phyloP scores from a whole-genome alignment of 805 yeast species.

The Saccharomycopsis sp. region DNA sequence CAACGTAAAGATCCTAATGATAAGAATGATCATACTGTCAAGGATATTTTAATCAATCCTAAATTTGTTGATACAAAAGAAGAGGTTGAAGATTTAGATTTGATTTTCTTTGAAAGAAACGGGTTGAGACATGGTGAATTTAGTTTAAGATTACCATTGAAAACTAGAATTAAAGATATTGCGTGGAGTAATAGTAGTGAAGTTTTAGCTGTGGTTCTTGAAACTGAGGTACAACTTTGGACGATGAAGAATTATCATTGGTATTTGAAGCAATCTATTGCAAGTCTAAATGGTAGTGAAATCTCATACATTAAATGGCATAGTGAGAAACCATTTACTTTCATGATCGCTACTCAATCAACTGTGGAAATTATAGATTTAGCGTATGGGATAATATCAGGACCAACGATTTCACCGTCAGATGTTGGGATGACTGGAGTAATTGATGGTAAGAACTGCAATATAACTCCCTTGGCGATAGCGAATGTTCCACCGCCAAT shows the following conservation, averaged over 20 bases:
- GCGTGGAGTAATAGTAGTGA: conserved; percentile 83
- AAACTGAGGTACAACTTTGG: conserved; percentile 75
- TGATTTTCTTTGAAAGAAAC: conserved; percentile 85
- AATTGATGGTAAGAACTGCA: conserved; percentile 64
- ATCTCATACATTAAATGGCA: conserved; percentile 63
- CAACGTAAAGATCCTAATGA: conserved; percentile 42
- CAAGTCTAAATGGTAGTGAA: conserved; percentile 26
- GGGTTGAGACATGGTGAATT: conserved; percentile 91
- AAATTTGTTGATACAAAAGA: conserved; percentile 41
- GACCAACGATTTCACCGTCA: conserved; percentile 59
- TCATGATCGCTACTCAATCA: conserved; percentile 53
- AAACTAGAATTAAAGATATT: conserved; percentile 42
- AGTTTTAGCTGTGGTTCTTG: conserved; percentile 60
- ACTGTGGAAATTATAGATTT: conserved; percentile 61
- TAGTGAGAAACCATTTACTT: conserved; percentile 76
- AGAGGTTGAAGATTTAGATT: conserved; percentile 33
- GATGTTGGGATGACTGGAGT: conserved; percentile 79
- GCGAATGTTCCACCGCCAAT: conserved; percentile 97
- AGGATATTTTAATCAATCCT: conserved; percentile 22
- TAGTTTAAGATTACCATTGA: conserved; percentile 51
- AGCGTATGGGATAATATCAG: conserved; percentile 53
- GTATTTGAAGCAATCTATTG: conserved; percentile 80
- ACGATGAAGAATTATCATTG: conserved; percentile 89
- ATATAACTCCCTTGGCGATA: conserved; percentile 72
- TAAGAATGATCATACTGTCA: conserved; percentile 11